Conservation (phyloP, 306 rosid genomes). For the Vigna reflexopilosa region DNA sequence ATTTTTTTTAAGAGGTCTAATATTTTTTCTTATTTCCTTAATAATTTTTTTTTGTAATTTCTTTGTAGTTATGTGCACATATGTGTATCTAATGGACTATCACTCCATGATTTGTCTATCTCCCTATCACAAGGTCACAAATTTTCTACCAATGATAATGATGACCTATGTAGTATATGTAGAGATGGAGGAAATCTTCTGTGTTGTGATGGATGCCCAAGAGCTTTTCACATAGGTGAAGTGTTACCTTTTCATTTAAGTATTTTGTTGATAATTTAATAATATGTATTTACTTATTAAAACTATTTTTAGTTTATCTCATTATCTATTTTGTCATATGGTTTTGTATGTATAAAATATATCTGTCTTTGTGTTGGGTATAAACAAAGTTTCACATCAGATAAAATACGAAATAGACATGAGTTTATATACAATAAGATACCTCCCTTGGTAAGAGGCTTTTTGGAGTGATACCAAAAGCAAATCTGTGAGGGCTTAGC, state of each 20-base stretch:
- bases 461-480: too few species aligned
- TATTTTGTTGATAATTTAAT: background rate
- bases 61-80: slow-evolving; percentile 72
- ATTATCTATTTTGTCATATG: background rate
- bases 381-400: too few species aligned
- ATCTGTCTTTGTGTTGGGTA: background rate
- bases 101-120: slow-evolving; percentile 77
- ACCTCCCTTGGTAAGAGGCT: too few species aligned
- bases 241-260: slow-evolving; percentile 10
- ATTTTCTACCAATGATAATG: slow-evolving; percentile 53
- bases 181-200: slow-evolving; percentile 69
- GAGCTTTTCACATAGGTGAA: slow-evolving; percentile 71
- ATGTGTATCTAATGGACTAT: slow-evolving; percentile 71
- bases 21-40: too few species aligned
- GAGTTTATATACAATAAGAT: too few species aligned
- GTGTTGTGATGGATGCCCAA: slow-evolving; percentile 81
- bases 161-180: slow-evolving; percentile 74
- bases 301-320: background rate
- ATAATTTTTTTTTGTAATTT: background rate
- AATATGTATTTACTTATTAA: too few species aligned
- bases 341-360: background rate
- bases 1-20: background rate
- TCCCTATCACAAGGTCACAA: slow-evolving; percentile 53
- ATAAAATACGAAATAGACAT: too few species aligned
- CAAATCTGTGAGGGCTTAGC: too few species aligned